Evolutionary conservation across 495 filamentous ascomycete species (phyloP).

Genomic region (Hapsidospora chrysogenum): DNA sequence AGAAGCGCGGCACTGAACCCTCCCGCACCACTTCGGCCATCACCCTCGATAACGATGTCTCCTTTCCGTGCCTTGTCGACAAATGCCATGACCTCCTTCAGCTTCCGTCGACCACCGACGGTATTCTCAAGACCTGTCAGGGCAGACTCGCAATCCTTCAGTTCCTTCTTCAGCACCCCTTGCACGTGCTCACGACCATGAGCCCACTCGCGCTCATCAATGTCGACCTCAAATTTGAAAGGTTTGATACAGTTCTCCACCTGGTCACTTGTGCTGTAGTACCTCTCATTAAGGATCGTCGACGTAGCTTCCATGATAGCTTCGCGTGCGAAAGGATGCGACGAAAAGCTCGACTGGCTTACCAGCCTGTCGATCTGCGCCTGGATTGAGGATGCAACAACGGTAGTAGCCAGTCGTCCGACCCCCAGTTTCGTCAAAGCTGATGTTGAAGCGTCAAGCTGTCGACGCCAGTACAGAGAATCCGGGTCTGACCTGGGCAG

Average conservation of each 20-base stretch:
- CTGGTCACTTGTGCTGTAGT: slow-evolving; percentile 91
- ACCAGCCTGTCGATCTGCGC: slow-evolving; percentile 68
- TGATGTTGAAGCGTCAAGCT: slow-evolving; percentile 83
- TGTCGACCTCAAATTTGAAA: slow-evolving; percentile 93
- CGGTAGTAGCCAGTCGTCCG: slow-evolving; percentile 77
- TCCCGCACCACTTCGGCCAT: slow-evolving; percentile 69
- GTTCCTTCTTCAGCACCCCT: slow-evolving; percentile 63
- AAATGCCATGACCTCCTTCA: slow-evolving; percentile 80
- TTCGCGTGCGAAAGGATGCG: slow-evolving; percentile 79
- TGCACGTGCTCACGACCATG: slow-evolving; percentile 66
- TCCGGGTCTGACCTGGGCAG: slow-evolving; percentile 72
- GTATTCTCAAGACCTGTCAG: slow-evolving; percentile 53
- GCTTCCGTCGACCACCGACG: slow-evolving; percentile 65
- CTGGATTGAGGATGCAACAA: slow-evolving; percentile 78
- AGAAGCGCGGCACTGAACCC: slow-evolving; percentile 78
- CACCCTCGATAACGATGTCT: slow-evolving; percentile 66
- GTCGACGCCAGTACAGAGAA: slow-evolving; percentile 79
- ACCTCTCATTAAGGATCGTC: slow-evolving; percentile 79
- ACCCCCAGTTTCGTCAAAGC: slow-evolving; percentile 86
- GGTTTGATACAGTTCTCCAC: slow-evolving; percentile 99
- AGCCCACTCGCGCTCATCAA: slow-evolving; percentile 77
- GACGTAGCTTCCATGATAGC: slow-evolving; percentile 80
- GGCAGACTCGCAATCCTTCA: slow-evolving; percentile 66
- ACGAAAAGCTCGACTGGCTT: slow-evolving; percentile 60
- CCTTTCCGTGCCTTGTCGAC: slow-evolving; percentile 78